phyloP scores from a whole-genome alignment of 192 early-diverging fungal species.

The Backusella luteola region DNA sequence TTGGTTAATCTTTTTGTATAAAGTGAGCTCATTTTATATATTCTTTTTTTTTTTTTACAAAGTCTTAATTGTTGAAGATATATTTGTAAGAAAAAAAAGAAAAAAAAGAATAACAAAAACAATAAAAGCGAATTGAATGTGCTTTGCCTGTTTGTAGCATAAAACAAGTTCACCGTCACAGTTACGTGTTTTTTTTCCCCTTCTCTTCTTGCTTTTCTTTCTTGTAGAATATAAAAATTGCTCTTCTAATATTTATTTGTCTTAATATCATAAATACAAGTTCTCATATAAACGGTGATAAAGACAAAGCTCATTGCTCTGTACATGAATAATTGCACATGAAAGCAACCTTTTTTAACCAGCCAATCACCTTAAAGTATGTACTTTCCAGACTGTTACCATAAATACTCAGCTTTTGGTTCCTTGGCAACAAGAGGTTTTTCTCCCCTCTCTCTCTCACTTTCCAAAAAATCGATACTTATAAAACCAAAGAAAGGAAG shows the following conservation, averaged over 20 bases:
- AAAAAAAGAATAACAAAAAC: neutral
- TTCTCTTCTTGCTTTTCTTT: neutral
- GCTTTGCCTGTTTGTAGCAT: neutral
- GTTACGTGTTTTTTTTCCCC: neutral
- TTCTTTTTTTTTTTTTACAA: neutral
- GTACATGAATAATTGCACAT: neutral
- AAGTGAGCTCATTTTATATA: slow-evolving; percentile 18
- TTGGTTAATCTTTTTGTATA: slow-evolving; percentile 51
- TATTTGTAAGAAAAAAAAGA: neutral
- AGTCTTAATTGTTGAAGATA: neutral
- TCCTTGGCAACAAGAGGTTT: neutral
- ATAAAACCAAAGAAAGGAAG: too few species aligned
- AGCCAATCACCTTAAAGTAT: neutral
- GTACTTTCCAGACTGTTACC: neutral
- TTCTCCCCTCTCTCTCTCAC: neutral
- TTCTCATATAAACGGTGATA: neutral
- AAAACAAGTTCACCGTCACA: neutral
- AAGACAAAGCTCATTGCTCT: neutral
- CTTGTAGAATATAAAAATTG: neutral
- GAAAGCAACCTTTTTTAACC: neutral
- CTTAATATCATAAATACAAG: neutral
- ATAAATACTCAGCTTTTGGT: neutral
- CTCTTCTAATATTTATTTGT: neutral
- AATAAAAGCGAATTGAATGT: neutral
- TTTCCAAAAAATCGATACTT: too few species aligned